Conservation (phyloP, 2,329 filamentous ascomycete genomes). For the Fusarium piperis region DNA sequence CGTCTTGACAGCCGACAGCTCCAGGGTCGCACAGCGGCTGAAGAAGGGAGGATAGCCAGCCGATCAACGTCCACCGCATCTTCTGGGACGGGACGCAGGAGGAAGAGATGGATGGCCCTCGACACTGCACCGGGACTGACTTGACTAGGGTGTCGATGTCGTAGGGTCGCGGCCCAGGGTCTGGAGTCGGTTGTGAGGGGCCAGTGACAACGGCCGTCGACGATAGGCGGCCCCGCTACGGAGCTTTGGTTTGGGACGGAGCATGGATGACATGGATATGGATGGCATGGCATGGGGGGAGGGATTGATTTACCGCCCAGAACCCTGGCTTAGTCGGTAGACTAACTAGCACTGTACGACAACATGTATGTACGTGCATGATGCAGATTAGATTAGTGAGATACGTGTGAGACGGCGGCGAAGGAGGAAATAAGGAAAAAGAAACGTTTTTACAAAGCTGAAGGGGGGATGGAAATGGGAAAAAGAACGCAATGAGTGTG, state of each 20-base stretch:
- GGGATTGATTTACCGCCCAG: background rate
- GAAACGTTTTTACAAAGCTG: constrained; percentile 9
- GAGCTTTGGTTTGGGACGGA: background rate
- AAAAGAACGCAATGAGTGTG: constrained; percentile 19
- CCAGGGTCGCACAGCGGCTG: constrained; percentile 27
- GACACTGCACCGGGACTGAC: background rate
- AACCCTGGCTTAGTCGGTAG: constrained; percentile 1
- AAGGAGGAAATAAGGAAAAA: constrained; percentile 25
- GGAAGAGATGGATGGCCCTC: background rate
- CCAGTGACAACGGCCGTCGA: background rate
- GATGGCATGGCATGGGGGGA: background rate
- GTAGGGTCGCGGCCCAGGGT: constrained; percentile 26
- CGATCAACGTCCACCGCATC: constrained; percentile 20
- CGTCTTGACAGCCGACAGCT: constrained; percentile 28
- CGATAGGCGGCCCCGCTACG: background rate
- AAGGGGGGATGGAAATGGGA: background rate
- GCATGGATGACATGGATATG: background rate
- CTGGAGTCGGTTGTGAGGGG: constrained; percentile 9
- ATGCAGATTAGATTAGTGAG: constrained; percentile 13
- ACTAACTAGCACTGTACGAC: constrained; percentile 23
- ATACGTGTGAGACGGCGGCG: constrained; percentile 21
- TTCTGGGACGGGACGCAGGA: background rate
- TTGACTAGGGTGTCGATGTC: constrained; percentile 16
- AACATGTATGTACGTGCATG: constrained; percentile 20
- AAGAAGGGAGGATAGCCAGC: constrained; percentile 1